Conservation (phyloP, 768 basidiomycete species). For the Piloderma croceum region DNA sequence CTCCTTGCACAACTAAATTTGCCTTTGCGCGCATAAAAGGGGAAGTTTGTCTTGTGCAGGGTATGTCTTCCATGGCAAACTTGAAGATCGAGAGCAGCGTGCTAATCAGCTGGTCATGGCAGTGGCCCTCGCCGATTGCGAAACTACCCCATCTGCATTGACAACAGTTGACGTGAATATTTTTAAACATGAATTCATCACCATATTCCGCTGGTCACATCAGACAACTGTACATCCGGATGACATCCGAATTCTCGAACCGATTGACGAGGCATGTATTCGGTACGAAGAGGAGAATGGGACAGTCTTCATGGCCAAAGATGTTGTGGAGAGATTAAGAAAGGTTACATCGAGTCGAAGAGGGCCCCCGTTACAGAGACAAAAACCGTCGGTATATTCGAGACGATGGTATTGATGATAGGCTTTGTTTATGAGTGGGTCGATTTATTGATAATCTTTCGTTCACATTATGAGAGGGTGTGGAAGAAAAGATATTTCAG, state of each 20-base stretch:
- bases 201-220: slow-evolving; percentile 30
- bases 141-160: slow-evolving; percentile 1
- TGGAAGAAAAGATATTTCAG: no score
- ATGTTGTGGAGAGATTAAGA: slow-evolving; percentile 24
- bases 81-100: neutral
- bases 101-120: slow-evolving; percentile 3
- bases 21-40: slow-evolving; percentile 26
- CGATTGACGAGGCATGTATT: slow-evolving; percentile 20
- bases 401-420: no score
- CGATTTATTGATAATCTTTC: no score
- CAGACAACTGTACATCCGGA: slow-evolving; percentile 17
- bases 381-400: no score
- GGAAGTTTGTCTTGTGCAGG: slow-evolving; percentile 24
- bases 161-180: slow-evolving; percentile 11
- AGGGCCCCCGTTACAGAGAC: no score
- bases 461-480: no score
- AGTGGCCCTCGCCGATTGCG: slow-evolving; percentile 10
- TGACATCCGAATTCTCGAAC: slow-evolving; percentile 22
- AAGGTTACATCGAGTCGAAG: no score
- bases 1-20: no score
- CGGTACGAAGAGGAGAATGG: slow-evolving; percentile 30
- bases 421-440: no score
- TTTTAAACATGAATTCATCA: slow-evolving; percentile 28
- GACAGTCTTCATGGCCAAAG: slow-evolving; percentile 27
- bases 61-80: slow-evolving; percentile 13